Base-by-base conservation (phyloP, 805 yeast genomes). In the Saturnispora halmiae region DNA sequence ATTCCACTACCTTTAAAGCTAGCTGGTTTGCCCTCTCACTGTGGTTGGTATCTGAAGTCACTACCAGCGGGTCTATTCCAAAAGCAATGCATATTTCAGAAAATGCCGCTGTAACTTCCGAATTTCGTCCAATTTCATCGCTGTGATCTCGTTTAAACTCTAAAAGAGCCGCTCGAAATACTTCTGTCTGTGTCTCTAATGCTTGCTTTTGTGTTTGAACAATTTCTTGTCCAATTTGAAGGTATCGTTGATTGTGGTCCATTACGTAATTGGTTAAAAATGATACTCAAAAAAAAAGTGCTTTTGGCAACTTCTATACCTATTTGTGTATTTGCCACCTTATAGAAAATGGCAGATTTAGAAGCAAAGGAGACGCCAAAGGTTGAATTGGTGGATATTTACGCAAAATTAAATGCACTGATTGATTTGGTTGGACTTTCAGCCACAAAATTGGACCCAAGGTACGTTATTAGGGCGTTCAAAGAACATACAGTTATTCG, bases 391-490 rank as follows among this genome's bases (percentile, higher is more conserved):
- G 32, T 35, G 1, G 36, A 37, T 19, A 38, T 44, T 3, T 25
- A 31, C 7, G 40, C 18, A 5, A 36, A 44, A 25, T 24, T 46
- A 15, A 24, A 30, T 6, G 20, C 34, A 8, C 36, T 46, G 27
- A 13, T 46, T 19, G 6, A 16, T 7, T 47, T 56, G 35, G 53
- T 60, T 25, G 54, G 55, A 41, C 56, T 53, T 64, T 70, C 59
- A 51, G 60, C 55, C 41, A 61, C 34, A 34, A 76, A 77, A 41
- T 77, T 78, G 58, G 98, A 92, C 61, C 84, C 94, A 50, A 75
- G 96, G 49, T 84, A 82, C 62, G 76, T 92, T 34, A 73, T 90
- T 60, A 83, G 82, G 55, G 88, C 85, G 18, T 73, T 92, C 48
- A 79, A 95, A 47, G 94, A 85, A 47, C 67, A 88, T 52, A 83